Evolutionary conservation across 106 monocot genomes (phyloP).

Genomic region (Ottelia alismoides): DNA sequence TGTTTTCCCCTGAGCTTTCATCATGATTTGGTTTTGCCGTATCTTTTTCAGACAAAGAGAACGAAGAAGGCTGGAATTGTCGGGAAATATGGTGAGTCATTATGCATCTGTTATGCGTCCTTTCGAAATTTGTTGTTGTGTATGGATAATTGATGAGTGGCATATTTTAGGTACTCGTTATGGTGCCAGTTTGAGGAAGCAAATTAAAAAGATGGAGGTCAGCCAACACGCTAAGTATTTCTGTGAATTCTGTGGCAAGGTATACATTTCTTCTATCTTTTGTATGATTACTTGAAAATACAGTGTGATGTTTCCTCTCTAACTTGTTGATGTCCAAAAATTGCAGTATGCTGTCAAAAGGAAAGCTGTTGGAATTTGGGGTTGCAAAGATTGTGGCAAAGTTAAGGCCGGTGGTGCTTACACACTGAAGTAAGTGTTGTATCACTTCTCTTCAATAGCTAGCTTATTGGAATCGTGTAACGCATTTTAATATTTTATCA

Average conservation of each 20-base stretch:
- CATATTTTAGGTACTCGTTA: slow-evolving; percentile 35
- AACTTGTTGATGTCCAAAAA: too few species aligned
- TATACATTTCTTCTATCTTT: neutral
- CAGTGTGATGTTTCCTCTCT: too few species aligned
- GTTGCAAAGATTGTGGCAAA: slow-evolving; percentile 46
- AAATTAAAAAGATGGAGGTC: slow-evolving; percentile 68
- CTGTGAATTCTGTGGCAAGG: slow-evolving; percentile 52
- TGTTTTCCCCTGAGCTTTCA: neutral
- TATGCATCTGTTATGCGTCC: neutral
- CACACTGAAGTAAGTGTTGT: slow-evolving; percentile 16
- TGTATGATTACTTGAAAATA: too few species aligned
- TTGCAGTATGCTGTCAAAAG: slow-evolving; percentile 31
- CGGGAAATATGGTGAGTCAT: slow-evolving; percentile 46
- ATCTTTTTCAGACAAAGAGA: slow-evolving; percentile 33
- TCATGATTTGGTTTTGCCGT: neutral
- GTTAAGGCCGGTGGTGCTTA: slow-evolving; percentile 32
- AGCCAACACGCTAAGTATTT: slow-evolving; percentile 54
- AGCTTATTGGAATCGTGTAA: too few species aligned
- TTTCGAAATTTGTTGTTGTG: neutral
- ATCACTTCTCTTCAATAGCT: too few species aligned
- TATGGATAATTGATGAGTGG: neutral
- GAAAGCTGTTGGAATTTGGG: slow-evolving; percentile 27
- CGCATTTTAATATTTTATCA: too few species aligned
- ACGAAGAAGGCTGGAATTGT: slow-evolving; percentile 74
- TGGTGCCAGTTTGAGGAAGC: slow-evolving; percentile 64